Conservation (phyloP, 306 rosid species). For the Mimosa pudica region DNA sequence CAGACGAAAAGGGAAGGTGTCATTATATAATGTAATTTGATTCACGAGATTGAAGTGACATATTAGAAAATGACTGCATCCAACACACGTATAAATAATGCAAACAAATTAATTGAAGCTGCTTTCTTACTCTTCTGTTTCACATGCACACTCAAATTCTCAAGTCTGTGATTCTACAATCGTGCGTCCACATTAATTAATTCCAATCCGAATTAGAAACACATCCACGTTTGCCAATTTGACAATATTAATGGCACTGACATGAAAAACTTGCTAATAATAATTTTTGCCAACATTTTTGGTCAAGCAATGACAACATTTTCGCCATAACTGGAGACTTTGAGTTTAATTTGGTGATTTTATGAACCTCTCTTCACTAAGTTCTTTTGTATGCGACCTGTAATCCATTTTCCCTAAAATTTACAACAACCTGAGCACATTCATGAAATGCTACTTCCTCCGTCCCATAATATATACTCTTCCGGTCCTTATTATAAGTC, state of each 20-base stretch:
- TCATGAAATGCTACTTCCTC: no score
- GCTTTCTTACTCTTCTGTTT: neutral
- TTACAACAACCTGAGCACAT: no score
- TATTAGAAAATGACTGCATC: neutral
- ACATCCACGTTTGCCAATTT: neutral
- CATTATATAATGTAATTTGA: neutral
- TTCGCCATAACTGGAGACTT: no score
- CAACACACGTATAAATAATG: neutral
- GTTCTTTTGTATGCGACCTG: no score
- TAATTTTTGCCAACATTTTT: neutral
- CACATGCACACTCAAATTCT: neutral
- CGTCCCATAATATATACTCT: no score
- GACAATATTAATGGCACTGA: neutral
- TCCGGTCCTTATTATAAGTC: no score
- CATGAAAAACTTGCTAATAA: neutral
- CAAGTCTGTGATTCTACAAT: neutral
- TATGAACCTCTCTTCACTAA: no score
- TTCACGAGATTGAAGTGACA: constrained; percentile 2
- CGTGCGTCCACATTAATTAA: neutral
- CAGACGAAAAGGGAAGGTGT: neutral
- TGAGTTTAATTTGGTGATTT: no score
- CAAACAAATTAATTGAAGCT: neutral
- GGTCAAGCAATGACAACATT: no score
- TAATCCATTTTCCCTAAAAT: no score
- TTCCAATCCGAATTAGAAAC: neutral